Evolutionary conservation across 2,329 filamentous ascomycete genomes (phyloP), one percentile per base, ranked within the genome.

Genomic region (Arthrinium phaeospermum): DNA sequence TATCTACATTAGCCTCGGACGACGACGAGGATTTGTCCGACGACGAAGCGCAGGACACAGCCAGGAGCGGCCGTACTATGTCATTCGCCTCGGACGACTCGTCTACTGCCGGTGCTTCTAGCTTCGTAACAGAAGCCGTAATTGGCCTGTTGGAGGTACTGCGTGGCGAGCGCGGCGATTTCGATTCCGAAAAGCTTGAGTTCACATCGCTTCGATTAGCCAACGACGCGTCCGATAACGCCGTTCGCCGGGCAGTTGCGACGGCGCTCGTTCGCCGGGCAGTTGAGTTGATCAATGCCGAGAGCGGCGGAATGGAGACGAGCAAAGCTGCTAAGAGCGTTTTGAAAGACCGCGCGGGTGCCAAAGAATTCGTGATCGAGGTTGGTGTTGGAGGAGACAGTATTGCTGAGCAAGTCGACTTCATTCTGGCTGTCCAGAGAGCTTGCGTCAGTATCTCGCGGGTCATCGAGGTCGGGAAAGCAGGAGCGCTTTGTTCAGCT

Each of bases 131-230:
- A 74, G 96, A 98, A 79, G 96, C 96, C 37, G 93, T 96, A 3
- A 88, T 91, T 75, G 96, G 94, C 73, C 89, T 98, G n/a, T 88
- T 95, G 74, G 95, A 98, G 78, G 93, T 94, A 34, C 87, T 98
- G 57, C 92, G 93, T 70, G 92, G 91, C 30, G 90, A 91, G 16
- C 89, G 90, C 19, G 90, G 91, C 14, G 94, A 97, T 80, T 96
- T 97, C 75, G 95, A 98, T 78, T 87, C 87, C 2, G 89, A 90
- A 69, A 94, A 96, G 80, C 89, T 98, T 46, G 96, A 99, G 81
- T 93, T 99, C 74, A 97, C 95, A 86, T 94, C 94, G 67, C 87
- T 98, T n/a, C 92, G 96, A 14, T 94, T 99, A 81, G 93, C 92
- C 71, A 94, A 93, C 78, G 94, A 98, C 78, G 96, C 96, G 2